Base-by-base conservation (phyloP, 768 basidiomycete species). In the Candolleomyces eurysporus region DNA sequence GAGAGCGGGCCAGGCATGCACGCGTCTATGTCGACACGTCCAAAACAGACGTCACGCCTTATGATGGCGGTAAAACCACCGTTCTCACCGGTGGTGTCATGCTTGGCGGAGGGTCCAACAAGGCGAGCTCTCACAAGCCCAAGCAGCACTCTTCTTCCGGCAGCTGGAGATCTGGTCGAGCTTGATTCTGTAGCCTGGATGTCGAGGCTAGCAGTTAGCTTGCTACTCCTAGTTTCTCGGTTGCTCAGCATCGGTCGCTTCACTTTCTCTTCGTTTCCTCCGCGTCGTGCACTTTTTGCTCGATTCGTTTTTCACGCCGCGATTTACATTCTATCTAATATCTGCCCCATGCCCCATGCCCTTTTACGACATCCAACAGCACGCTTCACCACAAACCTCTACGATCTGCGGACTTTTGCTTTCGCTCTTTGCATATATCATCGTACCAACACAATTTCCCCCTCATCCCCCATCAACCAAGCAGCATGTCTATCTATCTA, bases 41-140 rank as follows among this genome's bases (percentile, higher is more conserved):
- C 68, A 92, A 87, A 79, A 91, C 75, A 58, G 89, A 89, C 49
- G 89, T 92, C 64, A 92, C 91, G 51, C 89, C 89, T 67, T 93
- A 93, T 67, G 91, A 93, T 66, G 91, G 90, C 59, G 91, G 91
- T 64, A 92, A 91, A 82, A 93, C 91, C 57, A 92, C 91, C 31
- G 91, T 92, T 54, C 84, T 93, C 66, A 92, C 91, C 3, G 91
- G 91, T 60, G 91, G 91, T 64, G 91, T 92, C 65, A 93, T 93
- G 91, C 88, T 93, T 63, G 91, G 90, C 54, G 79, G 78, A 53
- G 78, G 69, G 63, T 71, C 80, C 43, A 17, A 14, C 79, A 76
- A 64, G 63, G 61, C 56, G n/a, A 30, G n/a, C 49, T 51, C 49
- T 52, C 71, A 40, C 45, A 72, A 71, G 67, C 52, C 72, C 57